Evolutionary conservation across 1,284 basidiomycete species (phyloP).

Genomic region (Entoloma clypeatum): DNA sequence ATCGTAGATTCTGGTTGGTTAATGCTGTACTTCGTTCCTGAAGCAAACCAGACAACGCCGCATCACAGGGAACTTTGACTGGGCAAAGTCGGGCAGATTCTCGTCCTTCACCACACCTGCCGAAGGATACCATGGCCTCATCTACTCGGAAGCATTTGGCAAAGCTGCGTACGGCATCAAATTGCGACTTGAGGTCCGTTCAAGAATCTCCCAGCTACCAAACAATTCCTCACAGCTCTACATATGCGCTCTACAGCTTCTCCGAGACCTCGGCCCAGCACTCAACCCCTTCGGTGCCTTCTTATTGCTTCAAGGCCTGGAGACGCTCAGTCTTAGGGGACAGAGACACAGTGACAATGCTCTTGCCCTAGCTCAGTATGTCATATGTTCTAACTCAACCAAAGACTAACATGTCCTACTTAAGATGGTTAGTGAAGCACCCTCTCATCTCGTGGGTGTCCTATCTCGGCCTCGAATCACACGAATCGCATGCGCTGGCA

Average conservation of each 20-base stretch:
- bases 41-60: conserved; percentile 15
- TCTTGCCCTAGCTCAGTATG: conserved; percentile 63
- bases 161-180: conserved; percentile 70
- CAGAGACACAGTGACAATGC: conserved; percentile 79
- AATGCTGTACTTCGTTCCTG: background rate
- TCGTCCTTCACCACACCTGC: conserved; percentile 80
- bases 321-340: conserved; percentile 79
- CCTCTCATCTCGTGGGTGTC: conserved; percentile 77
- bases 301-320: conserved; percentile 79
- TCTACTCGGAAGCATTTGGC: conserved; percentile 75
- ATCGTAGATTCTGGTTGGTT: conserved; percentile 68
- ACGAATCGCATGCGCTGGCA: conserved; percentile 62
- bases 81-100: conserved; percentile 74
- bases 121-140: conserved; percentile 82
- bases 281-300: conserved; percentile 84
- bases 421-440: conserved; percentile 64
- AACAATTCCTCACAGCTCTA: background rate
- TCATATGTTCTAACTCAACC: background rate
- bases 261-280: conserved; percentile 75
- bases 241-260: conserved; percentile 45
- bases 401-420: background rate
- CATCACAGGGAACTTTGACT: conserved; percentile 73
- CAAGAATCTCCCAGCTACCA: background rate
- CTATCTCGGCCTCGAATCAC: conserved; percentile 71
- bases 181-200: conserved; percentile 48